Conservation (phyloP, 2,329 filamentous ascomycete species). For the Alternaria gaisen region DNA sequence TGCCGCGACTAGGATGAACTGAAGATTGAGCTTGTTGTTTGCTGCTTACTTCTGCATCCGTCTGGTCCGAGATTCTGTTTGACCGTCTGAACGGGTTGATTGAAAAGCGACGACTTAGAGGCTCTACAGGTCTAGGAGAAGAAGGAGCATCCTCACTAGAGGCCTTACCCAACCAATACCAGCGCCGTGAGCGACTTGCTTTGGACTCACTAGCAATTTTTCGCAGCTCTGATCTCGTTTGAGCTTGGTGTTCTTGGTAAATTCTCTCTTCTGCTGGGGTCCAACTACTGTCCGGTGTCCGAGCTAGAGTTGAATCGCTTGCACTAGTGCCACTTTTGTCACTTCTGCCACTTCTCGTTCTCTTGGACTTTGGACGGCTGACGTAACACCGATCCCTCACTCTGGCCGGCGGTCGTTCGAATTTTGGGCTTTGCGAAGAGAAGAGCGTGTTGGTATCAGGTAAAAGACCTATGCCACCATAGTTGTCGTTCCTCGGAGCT, state of each 20-base stretch:
- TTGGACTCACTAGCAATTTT: constrained; percentile 26
- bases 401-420: constrained; percentile 18
- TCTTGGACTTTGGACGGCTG: constrained; percentile 14
- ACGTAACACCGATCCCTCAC: constrained; percentile 26
- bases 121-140: constrained; percentile 7
- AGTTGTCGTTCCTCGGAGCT: not conserved
- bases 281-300: constrained; percentile 18
- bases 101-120: constrained; percentile 16
- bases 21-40: constrained; percentile 9
- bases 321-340: constrained; percentile 11
- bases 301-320: constrained; percentile 22
- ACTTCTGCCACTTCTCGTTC: constrained; percentile 17
- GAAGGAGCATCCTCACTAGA: constrained; percentile 24
- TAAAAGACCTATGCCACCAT: constrained; percentile 14
- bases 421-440: constrained; percentile 14
- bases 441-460: constrained; percentile 16
- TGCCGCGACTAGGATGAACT: not conserved
- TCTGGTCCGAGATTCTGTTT: constrained; percentile 21
- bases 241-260: constrained; percentile 17
- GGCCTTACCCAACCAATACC: constrained; percentile 28
- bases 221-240: constrained; percentile 23
- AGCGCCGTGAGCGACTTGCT: constrained; percentile 24
- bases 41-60: constrained; percentile 12
- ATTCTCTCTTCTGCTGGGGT: constrained; percentile 11
- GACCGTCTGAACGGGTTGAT: constrained; percentile 32